Evolutionary conservation across 2,329 filamentous ascomycete genomes (phyloP).

Genomic region (Fusarium continuum): DNA sequence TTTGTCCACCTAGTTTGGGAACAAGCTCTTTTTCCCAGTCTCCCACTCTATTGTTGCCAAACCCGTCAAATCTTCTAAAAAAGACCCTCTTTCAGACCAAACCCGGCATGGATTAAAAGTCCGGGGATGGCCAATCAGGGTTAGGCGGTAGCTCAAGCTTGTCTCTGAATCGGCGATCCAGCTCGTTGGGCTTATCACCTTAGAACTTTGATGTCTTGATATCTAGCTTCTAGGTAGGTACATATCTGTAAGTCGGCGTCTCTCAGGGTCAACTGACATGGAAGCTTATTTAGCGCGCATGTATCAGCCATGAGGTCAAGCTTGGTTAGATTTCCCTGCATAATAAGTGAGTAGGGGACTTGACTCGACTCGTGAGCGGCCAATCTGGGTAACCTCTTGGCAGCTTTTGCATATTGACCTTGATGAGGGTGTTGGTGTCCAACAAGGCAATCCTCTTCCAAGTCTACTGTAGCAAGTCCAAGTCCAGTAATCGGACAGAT

Average conservation of each 20-base stretch:
- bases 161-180: conserved; percentile 39
- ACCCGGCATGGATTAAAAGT: conserved; percentile 32
- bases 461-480: too few species aligned
- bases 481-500: conserved; percentile 5
- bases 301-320: conserved; percentile 26
- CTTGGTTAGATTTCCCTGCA: conserved; percentile 23
- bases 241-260: conserved; percentile 22
- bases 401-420: conserved; percentile 23
- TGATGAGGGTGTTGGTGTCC: conserved; percentile 7
- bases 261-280: conserved; percentile 32
- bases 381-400: conserved; percentile 18
- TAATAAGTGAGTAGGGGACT: conserved; percentile 11
- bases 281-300: conserved; percentile 24
- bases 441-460: not conserved
- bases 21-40: not conserved
- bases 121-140: conserved; percentile 46
- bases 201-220: conserved; percentile 26
- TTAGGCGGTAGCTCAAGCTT: conserved; percentile 15
- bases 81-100: conserved; percentile 22
- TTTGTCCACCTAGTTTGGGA: not conserved
- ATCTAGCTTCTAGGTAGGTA: too few species aligned
- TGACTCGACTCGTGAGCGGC: conserved; percentile 12
- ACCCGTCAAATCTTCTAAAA: conserved; percentile 16
- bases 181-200: conserved; percentile 33
- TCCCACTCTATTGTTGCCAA: conserved; percentile 9